These are phyloP conservation scores for Rhizophora apiculata DNA, from an alignment of 345 rosid species.

Conservation along the genomic window DNA sequence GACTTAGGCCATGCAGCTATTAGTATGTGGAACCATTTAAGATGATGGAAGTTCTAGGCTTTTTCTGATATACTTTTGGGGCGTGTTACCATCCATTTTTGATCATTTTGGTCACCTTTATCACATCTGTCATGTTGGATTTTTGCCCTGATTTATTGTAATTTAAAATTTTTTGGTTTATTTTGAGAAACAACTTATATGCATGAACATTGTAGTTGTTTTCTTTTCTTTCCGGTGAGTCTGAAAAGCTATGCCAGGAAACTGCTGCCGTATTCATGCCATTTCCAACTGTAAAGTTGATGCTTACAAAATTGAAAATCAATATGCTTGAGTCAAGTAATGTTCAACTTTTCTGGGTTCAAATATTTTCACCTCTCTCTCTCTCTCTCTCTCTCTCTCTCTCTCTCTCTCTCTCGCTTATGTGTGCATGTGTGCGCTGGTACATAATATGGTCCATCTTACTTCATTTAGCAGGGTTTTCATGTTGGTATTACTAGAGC, in stretches of 20 bases:
- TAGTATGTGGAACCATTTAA: no score
- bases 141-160: no score
- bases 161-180: no score
- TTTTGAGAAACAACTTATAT: no score
- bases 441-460: conserved; percentile 1
- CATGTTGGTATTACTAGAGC: conserved; percentile 36
- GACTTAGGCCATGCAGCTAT: no score
- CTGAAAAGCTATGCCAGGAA: background rate
- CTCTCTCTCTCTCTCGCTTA: background rate
- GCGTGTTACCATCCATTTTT: no score
- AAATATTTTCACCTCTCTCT: background rate
- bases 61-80: no score
- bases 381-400: background rate
- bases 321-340: background rate
- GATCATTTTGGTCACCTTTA: no score
- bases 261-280: background rate
- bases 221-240: background rate
- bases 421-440: background rate
- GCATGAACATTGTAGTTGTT: no score
- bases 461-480: conserved; percentile 40
- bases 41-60: no score
- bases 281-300: background rate
- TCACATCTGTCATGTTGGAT: no score
- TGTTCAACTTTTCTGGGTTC: background rate
- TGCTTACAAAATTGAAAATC: background rate